A percentile compares a stretch with the other conserved stretches of the same genome.
Conservation (phyloP, 148 eudicot species). For the Pouteria glomerata region DNA sequence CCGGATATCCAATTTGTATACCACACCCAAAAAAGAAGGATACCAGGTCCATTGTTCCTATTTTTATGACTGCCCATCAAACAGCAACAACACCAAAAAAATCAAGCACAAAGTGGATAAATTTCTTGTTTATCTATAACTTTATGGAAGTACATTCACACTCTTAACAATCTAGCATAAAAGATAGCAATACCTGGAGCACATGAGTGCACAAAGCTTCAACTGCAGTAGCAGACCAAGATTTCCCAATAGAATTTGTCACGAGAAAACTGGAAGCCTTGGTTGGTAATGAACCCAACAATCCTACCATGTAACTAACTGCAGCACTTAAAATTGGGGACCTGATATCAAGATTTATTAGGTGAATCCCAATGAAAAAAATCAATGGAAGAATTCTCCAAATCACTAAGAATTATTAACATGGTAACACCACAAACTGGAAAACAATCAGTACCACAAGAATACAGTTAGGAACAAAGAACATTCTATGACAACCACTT, state of each 20-base stretch:
- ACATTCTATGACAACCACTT: not conserved
- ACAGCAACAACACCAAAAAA: not conserved
- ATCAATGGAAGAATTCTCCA: not conserved
- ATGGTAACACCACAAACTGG: no score
- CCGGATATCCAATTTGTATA: not conserved
- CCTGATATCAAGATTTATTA: constrained; percentile 32
- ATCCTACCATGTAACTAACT: constrained; percentile 48
- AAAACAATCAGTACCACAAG: not conserved
- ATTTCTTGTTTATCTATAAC: not conserved
- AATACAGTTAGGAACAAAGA: not conserved
- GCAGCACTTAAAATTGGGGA: constrained; percentile 33
- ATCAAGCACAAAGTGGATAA: not conserved
- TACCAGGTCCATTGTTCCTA: not conserved
- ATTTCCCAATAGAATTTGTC: constrained; percentile 52
- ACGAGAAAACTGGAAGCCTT: constrained; percentile 45
- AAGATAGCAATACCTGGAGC: constrained; percentile 42
- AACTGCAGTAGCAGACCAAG: constrained; percentile 73
- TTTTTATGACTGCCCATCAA: not conserved
- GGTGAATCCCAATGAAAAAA: not conserved
- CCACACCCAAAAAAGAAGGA: not conserved
- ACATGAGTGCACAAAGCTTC: constrained; percentile 58
- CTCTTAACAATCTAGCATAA: not conserved
- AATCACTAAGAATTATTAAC: not conserved
- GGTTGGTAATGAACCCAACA: constrained; percentile 54
- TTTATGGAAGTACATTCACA: not conserved